Percentiles rank a stretch among this genome's conserved stretches.
phyloP scores from a whole-genome alignment of 495 filamentous ascomycete species.

The Astrocystis sublimbata region DNA sequence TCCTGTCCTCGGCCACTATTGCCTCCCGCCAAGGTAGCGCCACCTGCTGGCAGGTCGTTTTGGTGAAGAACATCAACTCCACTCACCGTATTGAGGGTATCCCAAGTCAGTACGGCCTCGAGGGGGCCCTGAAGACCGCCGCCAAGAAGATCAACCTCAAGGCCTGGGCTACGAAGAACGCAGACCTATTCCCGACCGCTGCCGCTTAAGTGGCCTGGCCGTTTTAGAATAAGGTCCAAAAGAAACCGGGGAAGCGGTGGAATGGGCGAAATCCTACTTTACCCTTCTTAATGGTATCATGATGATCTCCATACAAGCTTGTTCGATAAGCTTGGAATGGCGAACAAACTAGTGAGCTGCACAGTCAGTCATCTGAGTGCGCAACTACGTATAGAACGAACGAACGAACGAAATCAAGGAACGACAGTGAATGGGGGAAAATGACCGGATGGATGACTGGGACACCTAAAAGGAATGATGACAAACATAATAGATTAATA shows the following conservation, averaged over 20 bases:
- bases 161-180: constrained; percentile 48
- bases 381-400: background rate
- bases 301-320: background rate
- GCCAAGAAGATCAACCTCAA: constrained; percentile 42
- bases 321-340: background rate
- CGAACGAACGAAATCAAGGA: background rate
- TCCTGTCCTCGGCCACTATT: constrained; percentile 93
- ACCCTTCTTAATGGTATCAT: too few species aligned
- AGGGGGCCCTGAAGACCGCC: constrained; percentile 62
- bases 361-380: background rate
- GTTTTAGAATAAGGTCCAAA: background rate
- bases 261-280: background rate
- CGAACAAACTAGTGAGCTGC: background rate
- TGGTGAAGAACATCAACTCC: constrained; percentile 98
- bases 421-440: background rate
- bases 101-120: constrained; percentile 68
- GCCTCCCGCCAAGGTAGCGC: constrained; percentile 89
- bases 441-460: background rate
- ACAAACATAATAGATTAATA: constrained; percentile 13
- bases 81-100: constrained; percentile 92
- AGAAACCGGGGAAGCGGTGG: background rate
- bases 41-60: constrained; percentile 92
- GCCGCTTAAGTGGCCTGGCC: constrained; percentile 25
- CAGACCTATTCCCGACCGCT: constrained; percentile 43
- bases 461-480: background rate